Evolutionary conservation across 164 flowering plant genomes (phyloP), one percentile per base, ranked within the genome.

Genomic region (Saururus chinensis): DNA sequence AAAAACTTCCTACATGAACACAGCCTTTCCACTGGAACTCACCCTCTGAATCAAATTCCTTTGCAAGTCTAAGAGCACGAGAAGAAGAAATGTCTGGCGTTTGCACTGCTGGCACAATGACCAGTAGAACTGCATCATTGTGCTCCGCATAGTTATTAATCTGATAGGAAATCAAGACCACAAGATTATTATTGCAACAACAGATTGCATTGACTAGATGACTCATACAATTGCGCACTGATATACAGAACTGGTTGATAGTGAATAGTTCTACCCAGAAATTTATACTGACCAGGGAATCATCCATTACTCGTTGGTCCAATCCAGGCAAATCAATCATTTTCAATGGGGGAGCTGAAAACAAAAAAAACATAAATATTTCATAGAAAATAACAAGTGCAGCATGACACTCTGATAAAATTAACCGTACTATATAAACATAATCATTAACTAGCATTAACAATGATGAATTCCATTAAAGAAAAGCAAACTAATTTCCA

Each of bases 281-380:
- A 12, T 0, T 10, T 58, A 54, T 57, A 75, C 93, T 78, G 66
- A 95, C 99, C 86, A 89, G 12, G 49, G 97, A 76, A 53, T 87
- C 96, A 76, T 87, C 97, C 78, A 86, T 71, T 62, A 79, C 83
- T 63, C 96, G 79, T 68, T 95, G 97, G 72, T 95, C 99, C 74
- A 89, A 71, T 58, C 99, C 99, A 71, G 99, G 99, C 53, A 95
- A 79, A 79, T 95, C 99, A 68, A 85, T 72, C 77, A 95, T 73
- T 70, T 95, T 95, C 64, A 95, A 73, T 14, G 99, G 85, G 9
- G 96, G 99, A 63, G 96, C 99, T 95, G 92, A 13, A 25, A 61
- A 69, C 70, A 75, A 19, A 26, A 35, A 42, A 24, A 57, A 20
- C 30, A 41, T 42, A 30, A 19, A 9, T 6, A 30, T 26, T 45